Conservation (phyloP, 2,329 filamentous ascomycete genomes). For the Arthroderma uncinatum region DNA sequence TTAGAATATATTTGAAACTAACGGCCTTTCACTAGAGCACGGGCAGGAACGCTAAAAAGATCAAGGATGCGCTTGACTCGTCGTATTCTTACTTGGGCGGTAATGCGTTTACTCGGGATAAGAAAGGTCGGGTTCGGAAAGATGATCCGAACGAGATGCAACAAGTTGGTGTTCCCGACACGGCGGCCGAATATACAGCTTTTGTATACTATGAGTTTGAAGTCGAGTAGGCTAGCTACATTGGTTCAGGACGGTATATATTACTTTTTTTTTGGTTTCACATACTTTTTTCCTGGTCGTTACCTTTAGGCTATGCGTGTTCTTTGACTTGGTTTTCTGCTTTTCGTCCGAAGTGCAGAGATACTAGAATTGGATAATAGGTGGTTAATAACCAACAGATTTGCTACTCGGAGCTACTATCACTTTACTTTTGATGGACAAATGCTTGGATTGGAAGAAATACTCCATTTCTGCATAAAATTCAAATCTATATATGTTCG, state of each 20-base stretch:
- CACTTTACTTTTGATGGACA: not conserved
- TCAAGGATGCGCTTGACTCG: constrained; percentile 65
- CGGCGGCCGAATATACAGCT: constrained; percentile 74
- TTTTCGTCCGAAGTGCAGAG: not conserved
- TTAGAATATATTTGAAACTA: constrained; percentile 10
- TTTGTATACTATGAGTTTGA: constrained; percentile 97
- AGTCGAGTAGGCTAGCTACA: constrained; percentile 39
- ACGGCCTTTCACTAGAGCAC: constrained; percentile 50
- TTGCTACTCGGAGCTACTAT: not conserved
- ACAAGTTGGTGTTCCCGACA: constrained; percentile 41
- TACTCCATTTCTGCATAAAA: not conserved
- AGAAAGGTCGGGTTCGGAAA: constrained; percentile 81
- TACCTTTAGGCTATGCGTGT: not conserved
- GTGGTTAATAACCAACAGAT: not conserved
- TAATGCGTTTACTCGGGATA: constrained; percentile 87
- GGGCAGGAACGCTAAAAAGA: constrained; percentile 68
- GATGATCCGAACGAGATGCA: constrained; percentile 87
- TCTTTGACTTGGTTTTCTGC: not conserved
- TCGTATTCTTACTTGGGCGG: constrained; percentile 86
- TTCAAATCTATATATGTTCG: not conserved
- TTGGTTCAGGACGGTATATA: not conserved
- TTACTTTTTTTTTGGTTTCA: not conserved
- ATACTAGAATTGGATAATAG: not conserved
- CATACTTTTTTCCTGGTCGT: not conserved
- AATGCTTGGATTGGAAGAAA: not conserved